phyloP scores from a whole-genome alignment of 2,329 filamentous ascomycete species.

The Karstenula rhodostoma region DNA sequence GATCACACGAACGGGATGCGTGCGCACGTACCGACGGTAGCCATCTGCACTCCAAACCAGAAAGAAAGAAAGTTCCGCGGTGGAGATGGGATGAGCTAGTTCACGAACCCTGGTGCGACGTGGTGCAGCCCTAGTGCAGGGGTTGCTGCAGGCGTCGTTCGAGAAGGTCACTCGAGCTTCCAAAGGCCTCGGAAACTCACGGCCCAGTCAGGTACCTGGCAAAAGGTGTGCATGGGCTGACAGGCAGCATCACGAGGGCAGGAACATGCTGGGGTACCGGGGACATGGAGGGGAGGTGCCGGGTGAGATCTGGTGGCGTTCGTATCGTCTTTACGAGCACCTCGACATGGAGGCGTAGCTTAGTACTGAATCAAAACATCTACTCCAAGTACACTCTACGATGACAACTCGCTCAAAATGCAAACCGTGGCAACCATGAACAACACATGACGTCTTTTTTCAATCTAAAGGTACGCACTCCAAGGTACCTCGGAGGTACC shows the following conservation, averaged over 20 bases:
- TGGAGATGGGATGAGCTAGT: not conserved
- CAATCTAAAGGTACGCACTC: not conserved
- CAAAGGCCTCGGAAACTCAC: constrained; percentile 3
- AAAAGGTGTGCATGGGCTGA: not conserved
- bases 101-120: constrained; percentile 15
- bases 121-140: constrained; percentile 21
- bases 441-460: not conserved
- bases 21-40: constrained; percentile 1
- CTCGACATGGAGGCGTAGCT: not conserved
- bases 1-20: constrained; percentile 7
- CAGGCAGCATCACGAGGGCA: constrained; percentile 4
- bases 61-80: not conserved
- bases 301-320: not conserved
- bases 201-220: not conserved
- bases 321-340: not conserved
- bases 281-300: not conserved
- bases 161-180: constrained; percentile 15
- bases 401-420: no score
- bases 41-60: constrained; percentile 4
- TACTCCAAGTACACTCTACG: not conserved
- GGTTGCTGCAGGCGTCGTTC: constrained; percentile 18
- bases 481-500: not conserved
- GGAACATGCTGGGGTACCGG: not conserved
- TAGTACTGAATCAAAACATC: not conserved
- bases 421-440: no score